Evolutionary conservation across 2,329 filamentous ascomycete genomes (phyloP).

Genomic region (Aspergillus eucalypticola): DNA sequence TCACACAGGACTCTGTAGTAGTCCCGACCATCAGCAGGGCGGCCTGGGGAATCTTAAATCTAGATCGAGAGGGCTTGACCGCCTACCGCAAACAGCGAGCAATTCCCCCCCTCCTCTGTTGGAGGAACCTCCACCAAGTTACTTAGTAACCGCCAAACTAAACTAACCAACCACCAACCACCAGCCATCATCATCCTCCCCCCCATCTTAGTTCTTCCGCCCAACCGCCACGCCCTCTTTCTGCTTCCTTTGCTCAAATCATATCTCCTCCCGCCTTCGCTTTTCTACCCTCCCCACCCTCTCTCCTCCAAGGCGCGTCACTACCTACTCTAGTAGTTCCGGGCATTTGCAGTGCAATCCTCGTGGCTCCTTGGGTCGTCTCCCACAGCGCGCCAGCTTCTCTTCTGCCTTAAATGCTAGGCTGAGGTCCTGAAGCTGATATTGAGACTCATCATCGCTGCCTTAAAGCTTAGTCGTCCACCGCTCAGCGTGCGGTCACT

Average conservation of each 20-base stretch:
- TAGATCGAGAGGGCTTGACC: conserved; percentile 15
- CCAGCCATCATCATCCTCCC: neutral
- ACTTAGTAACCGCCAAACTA: neutral
- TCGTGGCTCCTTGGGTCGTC: neutral
- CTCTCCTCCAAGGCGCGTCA: neutral
- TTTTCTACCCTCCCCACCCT: neutral
- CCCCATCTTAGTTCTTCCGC: conserved; percentile 17
- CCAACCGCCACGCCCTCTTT: conserved; percentile 24
- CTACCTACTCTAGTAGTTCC: neutral
- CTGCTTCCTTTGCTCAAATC: conserved; percentile 3
- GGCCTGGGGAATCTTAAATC: neutral
- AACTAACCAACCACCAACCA: neutral
- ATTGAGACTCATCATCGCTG: conserved; percentile 11
- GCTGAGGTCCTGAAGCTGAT: neutral
- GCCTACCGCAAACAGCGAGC: conserved; percentile 24
- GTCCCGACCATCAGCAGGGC: neutral
- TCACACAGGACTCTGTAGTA: no score
- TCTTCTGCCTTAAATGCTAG: conserved; percentile 10
- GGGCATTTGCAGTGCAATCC: neutral
- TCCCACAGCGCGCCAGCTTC: conserved; percentile 9
- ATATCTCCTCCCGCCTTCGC: conserved; percentile 4
- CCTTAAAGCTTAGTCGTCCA: conserved; percentile 10
- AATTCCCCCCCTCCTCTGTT: conserved; percentile 11
- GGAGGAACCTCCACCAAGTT: neutral
- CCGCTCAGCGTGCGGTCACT: conserved; percentile 6